Conservation (phyloP, 75 land plant species). For the Cunninghamia lanceolata region DNA sequence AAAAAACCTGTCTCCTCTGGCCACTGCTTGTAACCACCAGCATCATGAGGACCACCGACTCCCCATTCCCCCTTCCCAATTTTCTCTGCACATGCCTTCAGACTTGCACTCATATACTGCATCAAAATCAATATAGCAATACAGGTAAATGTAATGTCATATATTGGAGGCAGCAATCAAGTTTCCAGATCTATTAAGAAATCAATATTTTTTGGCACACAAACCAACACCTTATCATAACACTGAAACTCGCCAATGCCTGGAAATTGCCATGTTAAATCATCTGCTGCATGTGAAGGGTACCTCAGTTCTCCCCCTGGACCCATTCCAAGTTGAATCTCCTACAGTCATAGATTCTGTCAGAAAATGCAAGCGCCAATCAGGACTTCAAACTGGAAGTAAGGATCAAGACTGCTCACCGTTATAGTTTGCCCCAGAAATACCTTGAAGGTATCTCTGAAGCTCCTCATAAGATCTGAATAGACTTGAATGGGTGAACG, state of each 20-base stretch:
- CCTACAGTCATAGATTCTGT: conserved; percentile 21
- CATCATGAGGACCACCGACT: conserved; percentile 47
- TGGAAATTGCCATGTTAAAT: conserved; percentile 25
- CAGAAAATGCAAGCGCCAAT: background rate
- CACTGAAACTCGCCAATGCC: conserved; percentile 77
- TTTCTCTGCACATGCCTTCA: conserved; percentile 49
- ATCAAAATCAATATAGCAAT: background rate
- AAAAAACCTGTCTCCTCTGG: conserved; percentile 57
- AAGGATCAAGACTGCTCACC: conserved; percentile 14
- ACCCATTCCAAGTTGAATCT: conserved; percentile 80
- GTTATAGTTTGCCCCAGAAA: conserved; percentile 45
- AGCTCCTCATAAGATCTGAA: conserved; percentile 78
- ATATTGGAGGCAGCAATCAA: background rate
- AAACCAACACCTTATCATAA: conserved; percentile 48
- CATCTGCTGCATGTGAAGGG: conserved; percentile 56
- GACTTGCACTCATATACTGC: conserved; percentile 66
- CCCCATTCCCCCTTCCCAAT: conserved; percentile 65
- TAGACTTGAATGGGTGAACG: conserved; percentile 77
- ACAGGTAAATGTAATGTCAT: background rate
- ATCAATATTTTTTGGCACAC: background rate
- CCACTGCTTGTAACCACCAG: conserved; percentile 38
- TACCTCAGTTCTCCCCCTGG: conserved; percentile 80
- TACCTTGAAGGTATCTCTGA: conserved; percentile 40
- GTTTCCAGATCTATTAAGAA: background rate
- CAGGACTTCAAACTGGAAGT: background rate